Conservation (phyloP, 2,329 filamentous ascomycete genomes). For the Aureobasidium musti region DNA sequence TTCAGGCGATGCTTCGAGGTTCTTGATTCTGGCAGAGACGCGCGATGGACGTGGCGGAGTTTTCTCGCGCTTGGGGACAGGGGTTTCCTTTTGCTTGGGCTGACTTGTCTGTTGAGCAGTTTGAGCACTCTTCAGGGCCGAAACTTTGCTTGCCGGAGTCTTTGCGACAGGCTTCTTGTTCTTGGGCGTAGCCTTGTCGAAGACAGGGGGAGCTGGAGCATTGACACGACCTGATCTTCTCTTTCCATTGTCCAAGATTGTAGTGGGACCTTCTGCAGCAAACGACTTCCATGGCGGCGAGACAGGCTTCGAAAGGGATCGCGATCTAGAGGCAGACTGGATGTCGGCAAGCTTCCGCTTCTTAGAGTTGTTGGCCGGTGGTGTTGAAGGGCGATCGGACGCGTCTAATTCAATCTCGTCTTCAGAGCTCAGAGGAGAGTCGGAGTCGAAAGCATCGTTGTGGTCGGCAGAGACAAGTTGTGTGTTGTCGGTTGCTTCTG, state of each 20-base stretch:
- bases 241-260: conserved; percentile 67
- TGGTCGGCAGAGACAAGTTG: background rate
- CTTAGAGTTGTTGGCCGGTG: conserved; percentile 52
- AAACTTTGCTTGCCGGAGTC: conserved; percentile 14
- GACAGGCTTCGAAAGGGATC: conserved; percentile 35
- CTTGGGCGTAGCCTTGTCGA: conserved; percentile 14
- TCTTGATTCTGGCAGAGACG: conserved; percentile 20
- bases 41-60: conserved; percentile 23
- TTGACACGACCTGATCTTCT: conserved; percentile 63
- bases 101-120: conserved; percentile 12
- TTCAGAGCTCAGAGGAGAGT: conserved; percentile 7
- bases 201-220: conserved; percentile 43
- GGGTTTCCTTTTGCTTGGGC: conserved; percentile 8
- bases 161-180: conserved; percentile 6
- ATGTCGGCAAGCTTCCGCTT: conserved; percentile 59
- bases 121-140: conserved; percentile 12
- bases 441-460: background rate
- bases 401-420: conserved; percentile 27
- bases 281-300: conserved; percentile 87
- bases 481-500: conserved; percentile 9
- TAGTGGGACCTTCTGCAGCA: conserved; percentile 81
- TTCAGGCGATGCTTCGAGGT: conserved; percentile 10
- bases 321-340: conserved; percentile 36
- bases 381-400: conserved; percentile 16
- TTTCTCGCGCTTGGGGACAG: conserved; percentile 12